Percentiles rank a stretch among this genome's conserved stretches.
These are phyloP conservation scores for Pinus taeda DNA, from an alignment of 75 land plant species.

Conservation along the genomic window DNA sequence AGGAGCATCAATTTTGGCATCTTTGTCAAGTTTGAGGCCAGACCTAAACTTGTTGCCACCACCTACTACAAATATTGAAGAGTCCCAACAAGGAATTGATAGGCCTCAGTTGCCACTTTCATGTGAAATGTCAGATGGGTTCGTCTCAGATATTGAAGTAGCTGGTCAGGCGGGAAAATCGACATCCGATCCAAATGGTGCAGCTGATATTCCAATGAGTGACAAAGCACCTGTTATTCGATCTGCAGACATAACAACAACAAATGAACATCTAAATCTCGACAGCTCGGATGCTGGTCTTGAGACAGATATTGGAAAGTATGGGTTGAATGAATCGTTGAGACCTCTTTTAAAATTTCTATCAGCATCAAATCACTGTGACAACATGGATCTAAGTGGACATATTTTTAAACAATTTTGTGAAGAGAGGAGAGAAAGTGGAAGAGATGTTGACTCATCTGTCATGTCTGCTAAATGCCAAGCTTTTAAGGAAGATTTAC, in stretches of 20 bases:
- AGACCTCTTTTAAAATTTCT: too few relatives aligned
- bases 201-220: conserved; percentile 14
- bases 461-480: conserved; percentile 34
- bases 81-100: conserved; percentile 24
- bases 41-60: conserved; percentile 32
- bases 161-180: conserved; percentile 18
- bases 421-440: neutral
- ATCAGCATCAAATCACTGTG: too few relatives aligned
- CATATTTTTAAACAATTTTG: neutral
- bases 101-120: conserved; percentile 25
- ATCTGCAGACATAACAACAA: too few relatives aligned
- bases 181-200: conserved; percentile 22
- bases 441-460: conserved; percentile 8
- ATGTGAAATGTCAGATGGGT: conserved; percentile 35
- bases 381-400: neutral
- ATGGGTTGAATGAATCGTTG: too few relatives aligned
- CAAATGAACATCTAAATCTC: too few relatives aligned
- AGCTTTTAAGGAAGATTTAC: conserved; percentile 46
- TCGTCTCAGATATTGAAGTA: conserved; percentile 26
- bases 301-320: too few relatives aligned
- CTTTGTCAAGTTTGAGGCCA: conserved; percentile 37
- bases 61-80: conserved; percentile 17
- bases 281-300: too few relatives aligned
- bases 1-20: conserved; percentile 68
- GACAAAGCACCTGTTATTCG: conserved; percentile 9